A percentile compares a stretch with the other conserved stretches of the same genome.
phyloP scores from a whole-genome alignment of 495 filamentous ascomycete species.

The Lepidopterella palustris region DNA sequence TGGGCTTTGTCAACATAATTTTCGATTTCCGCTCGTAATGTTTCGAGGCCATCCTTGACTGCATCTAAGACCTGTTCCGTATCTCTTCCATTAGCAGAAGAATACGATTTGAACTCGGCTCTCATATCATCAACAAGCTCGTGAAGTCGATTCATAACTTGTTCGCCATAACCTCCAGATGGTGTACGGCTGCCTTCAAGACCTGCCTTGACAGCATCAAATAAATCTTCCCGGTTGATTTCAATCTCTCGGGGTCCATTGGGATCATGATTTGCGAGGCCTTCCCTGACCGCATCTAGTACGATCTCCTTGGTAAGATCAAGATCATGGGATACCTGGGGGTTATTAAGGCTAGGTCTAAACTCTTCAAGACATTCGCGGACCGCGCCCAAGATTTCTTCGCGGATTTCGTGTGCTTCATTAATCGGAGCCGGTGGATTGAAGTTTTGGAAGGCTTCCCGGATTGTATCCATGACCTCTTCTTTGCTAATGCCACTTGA shows the following conservation, averaged over 20 bases:
- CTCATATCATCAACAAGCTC: constrained; percentile 70
- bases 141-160: constrained; percentile 66
- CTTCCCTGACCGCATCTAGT: constrained; percentile 47
- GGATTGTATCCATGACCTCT: constrained; percentile 72
- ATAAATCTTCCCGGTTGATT: constrained; percentile 57
- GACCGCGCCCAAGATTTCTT: constrained; percentile 70
- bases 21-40: constrained; percentile 72
- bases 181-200: constrained; percentile 48
- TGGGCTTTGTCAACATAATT: constrained; percentile 64
- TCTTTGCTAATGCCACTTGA: constrained; percentile 59
- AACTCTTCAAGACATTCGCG: constrained; percentile 71
- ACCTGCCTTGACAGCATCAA: constrained; percentile 57
- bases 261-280: constrained; percentile 43
- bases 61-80: constrained; percentile 79
- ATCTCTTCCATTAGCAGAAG: constrained; percentile 64
- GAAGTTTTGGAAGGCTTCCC: constrained; percentile 73
- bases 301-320: neutral
- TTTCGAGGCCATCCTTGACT: constrained; percentile 77
- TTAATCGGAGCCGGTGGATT: constrained; percentile 58
- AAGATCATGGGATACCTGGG: constrained; percentile 30
- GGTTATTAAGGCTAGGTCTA: constrained; percentile 50
- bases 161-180: constrained; percentile 49
- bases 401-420: constrained; percentile 60
- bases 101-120: constrained; percentile 63
- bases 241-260: constrained; percentile 49